These are phyloP conservation scores for Cryphonectria radicalis DNA, from an alignment of 2,329 filamentous ascomycete species.

Conservation along the genomic window DNA sequence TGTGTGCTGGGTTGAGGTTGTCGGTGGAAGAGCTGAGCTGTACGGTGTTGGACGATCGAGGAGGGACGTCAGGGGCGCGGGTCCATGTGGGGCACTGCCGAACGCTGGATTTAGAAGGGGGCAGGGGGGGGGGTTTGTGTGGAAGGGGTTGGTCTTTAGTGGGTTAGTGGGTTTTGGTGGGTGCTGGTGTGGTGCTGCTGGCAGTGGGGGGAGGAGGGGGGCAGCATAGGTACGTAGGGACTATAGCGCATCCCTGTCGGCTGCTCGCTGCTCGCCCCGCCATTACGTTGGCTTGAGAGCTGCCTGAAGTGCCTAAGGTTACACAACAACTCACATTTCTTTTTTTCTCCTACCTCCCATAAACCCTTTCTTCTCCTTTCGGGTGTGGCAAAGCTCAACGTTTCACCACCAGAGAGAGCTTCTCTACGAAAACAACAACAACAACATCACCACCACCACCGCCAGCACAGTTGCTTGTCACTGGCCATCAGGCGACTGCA, in stretches of 20 bases:
- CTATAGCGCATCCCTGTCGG: constrained; percentile 5
- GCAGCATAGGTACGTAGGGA: constrained; percentile 19
- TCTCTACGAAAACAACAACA: not conserved
- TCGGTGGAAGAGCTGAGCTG: constrained; percentile 21
- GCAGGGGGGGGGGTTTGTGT: too few relatives aligned
- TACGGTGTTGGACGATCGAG: not conserved
- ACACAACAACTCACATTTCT: not conserved
- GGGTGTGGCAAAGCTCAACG: not conserved
- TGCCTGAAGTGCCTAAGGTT: constrained; percentile 17
- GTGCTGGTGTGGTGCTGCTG: not conserved
- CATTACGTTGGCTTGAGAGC: constrained; percentile 24
- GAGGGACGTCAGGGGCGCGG: constrained; percentile 22
- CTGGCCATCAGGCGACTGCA: not conserved
- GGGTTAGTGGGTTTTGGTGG: not conserved
- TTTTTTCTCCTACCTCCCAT: constrained; percentile 11
- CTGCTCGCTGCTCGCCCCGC: constrained; percentile 15
- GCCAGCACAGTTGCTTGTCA: not conserved
- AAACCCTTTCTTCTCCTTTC: not conserved
- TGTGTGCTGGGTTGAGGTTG: constrained; percentile 11
- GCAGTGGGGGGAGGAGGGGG: not conserved
- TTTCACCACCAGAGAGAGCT: not conserved
- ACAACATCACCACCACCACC: not conserved
- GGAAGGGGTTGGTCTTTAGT: too few relatives aligned
- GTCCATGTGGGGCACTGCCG: constrained; percentile 11
- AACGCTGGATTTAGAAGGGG: not conserved